Conservation (phyloP, 345 rosid genomes). For the sweet orange (Citrus sinensis) region DVS_A1.0 CM039161.1:3287001-3287500, state of each 20-base stretch:
- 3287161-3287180: constrained; percentile 30
- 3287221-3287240: not conserved
- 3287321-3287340: constrained; percentile 88
- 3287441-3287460: constrained; percentile 37
- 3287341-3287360: constrained; percentile 92
- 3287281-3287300: not conserved
- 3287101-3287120: not conserved
- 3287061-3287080: not conserved
- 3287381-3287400: constrained; percentile 44
- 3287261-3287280: not conserved
- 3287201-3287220: not conserved
- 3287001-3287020: constrained; percentile 12
- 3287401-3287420: constrained; percentile 14
- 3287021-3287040: not conserved
- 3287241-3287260: too few species aligned
- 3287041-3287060: not conserved
- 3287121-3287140: not conserved
- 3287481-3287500: constrained; percentile 26
- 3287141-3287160: not conserved
- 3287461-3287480: constrained; percentile 22
- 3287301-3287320: not conserved
- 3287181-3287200: constrained; percentile 19
- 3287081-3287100: not conserved
- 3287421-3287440: constrained; percentile 25
- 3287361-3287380: constrained; percentile 62